Evolutionary conservation across 208 protist species (phyloP), one percentile per base, ranked within the genome.

Genomic region (Crithidia mellificae): DNA sequence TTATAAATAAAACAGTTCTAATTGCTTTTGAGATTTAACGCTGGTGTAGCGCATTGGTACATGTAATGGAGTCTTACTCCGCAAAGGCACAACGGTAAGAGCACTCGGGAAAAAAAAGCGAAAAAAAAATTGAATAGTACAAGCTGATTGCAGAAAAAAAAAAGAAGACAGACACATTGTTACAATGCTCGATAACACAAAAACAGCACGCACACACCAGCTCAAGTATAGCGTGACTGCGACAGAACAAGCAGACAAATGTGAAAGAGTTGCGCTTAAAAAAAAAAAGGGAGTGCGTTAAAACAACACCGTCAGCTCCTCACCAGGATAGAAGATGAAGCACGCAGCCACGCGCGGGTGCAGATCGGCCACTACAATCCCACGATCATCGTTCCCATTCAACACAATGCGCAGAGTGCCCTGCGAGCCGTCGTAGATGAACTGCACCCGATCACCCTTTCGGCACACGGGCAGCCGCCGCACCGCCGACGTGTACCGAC

Each of bases 241-340:
- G n/a, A n/a, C n/a, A n/a, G n/a, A n/a, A n/a, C n/a, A n/a, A n/a
- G n/a, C n/a, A n/a, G n/a, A n/a, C n/a, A n/a, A n/a, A n/a, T n/a
- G n/a, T n/a, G n/a, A n/a, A n/a, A n/a, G n/a, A n/a, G n/a, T n/a
- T n/a, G n/a, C n/a, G n/a, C n/a, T n/a, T n/a, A 5, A 38, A 38
- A 38, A 38, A 38, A 5, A 38, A 11, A 5, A 38, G 34, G 34
- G n/a, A 50, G 12, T 44, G 25, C 36, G 24, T 20, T 72, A 83
- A 54, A 77, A 87, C 14, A 90, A 61, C 2, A 95, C 59, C 11
- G 84, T 92, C n/a, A 95, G 61, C 0, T 80, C 29, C 58, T 95
- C 90, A 19, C 83, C 83, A 43, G 90, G 90, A 63, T 81, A 88
- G 62, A 95, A 86, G 63, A 95, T 91, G 69, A 95, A 92, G 63